A percentile compares a stretch with the other conserved stretches of the same genome.
These are phyloP conservation scores for Suhomyces pyralidae DNA, from an alignment of 805 yeast species.

Conservation along the genomic window DNA sequence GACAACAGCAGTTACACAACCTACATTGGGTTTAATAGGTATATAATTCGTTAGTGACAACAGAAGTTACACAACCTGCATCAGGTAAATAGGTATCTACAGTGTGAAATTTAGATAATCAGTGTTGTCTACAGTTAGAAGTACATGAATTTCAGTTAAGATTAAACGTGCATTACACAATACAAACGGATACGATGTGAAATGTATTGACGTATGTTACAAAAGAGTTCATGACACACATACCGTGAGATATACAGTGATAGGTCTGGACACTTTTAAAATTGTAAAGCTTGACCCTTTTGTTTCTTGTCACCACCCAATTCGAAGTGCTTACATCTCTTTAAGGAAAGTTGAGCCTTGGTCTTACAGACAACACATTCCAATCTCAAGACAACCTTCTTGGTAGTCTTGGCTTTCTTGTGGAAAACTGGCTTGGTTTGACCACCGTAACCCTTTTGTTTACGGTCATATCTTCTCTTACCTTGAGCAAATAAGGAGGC, in stretches of 20 bases:
- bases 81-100: neutral
- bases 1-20: neutral
- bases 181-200: constrained; percentile 3
- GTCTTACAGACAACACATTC: constrained; percentile 99
- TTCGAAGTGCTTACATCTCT: constrained; percentile 99
- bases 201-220: constrained; percentile 4
- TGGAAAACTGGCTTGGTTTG: constrained; percentile 99
- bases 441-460: constrained; percentile 99
- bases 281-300: constrained; percentile 99
- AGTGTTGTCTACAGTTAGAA: neutral
- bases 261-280: constrained; percentile 44
- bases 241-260: constrained; percentile 1
- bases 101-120: neutral
- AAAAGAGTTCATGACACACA: constrained; percentile 3
- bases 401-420: constrained; percentile 99
- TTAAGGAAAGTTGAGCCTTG: constrained; percentile 94
- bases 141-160: neutral
- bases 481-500: constrained; percentile 99
- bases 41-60: too few relatives aligned
- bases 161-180: constrained; percentile 1
- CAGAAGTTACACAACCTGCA: neutral
- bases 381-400: constrained; percentile 98
- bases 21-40: neutral
- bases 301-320: constrained; percentile 99
- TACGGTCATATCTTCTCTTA: constrained; percentile 99